Percentiles rank a stretch among this genome's conserved stretches.
Evolutionary conservation across 1,139 yeast species (phyloP).

Genomic region (Protomyces arabidopsidicola): DNA sequence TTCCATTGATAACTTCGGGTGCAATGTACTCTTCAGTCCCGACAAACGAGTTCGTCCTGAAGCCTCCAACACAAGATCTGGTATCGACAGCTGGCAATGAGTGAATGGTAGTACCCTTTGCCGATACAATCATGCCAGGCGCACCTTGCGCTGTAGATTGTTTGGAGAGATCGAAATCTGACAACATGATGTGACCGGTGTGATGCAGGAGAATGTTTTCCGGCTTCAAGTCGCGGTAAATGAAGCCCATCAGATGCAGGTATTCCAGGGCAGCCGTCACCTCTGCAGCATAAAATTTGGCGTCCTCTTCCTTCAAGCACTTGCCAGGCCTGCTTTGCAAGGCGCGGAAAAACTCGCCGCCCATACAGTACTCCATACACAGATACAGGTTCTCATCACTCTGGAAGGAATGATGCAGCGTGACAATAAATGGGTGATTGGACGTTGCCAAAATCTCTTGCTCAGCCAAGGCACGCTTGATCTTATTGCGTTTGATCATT

Average conservation of each 20-base stretch:
- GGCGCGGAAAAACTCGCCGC: slow-evolving; percentile 97
- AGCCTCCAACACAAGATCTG: slow-evolving; percentile 89
- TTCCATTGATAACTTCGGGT: slow-evolving; percentile 93
- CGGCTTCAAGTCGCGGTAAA: slow-evolving; percentile 90
- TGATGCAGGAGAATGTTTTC: slow-evolving; percentile 90
- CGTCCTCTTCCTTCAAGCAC: slow-evolving; percentile 81
- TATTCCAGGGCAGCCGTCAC: slow-evolving; percentile 96
- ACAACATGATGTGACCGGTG: slow-evolving; percentile 95
- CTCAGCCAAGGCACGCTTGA: slow-evolving; percentile 90
- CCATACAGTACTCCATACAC: slow-evolving; percentile 99
- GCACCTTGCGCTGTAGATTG: slow-evolving; percentile 66
- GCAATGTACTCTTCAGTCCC: slow-evolving; percentile 98
- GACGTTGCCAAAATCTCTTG: slow-evolving; percentile 94
- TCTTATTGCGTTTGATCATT: slow-evolving; percentile 91
- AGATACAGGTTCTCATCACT: slow-evolving; percentile 86
- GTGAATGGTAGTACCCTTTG: slow-evolving; percentile 37
- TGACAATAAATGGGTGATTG: slow-evolving; percentile 95
- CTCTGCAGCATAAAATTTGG: slow-evolving; percentile 92
- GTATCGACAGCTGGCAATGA: slow-evolving; percentile 62
- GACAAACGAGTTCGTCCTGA: slow-evolving; percentile 92
- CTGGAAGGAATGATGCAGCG: slow-evolving; percentile 93
- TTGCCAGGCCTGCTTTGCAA: slow-evolving; percentile 84
- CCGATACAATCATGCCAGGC: slow-evolving; percentile 43
- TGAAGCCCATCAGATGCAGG: slow-evolving; percentile 91
- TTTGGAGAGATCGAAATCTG: slow-evolving; percentile 92